These are phyloP conservation scores for Corinectria fuckeliana DNA, from an alignment of 2,329 filamentous ascomycete genomes.

Conservation along the genomic window DNA sequence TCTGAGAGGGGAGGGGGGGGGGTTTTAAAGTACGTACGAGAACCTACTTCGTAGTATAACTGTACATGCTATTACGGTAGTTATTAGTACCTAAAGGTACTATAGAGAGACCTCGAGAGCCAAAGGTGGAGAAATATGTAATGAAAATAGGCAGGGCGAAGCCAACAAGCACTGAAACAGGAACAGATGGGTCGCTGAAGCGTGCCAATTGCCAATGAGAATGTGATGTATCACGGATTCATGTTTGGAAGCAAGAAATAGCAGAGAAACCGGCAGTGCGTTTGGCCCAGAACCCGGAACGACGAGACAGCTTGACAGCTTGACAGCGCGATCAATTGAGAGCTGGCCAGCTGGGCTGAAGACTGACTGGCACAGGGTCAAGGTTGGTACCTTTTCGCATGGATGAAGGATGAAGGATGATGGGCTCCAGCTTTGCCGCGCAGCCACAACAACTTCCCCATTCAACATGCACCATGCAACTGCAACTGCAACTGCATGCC, in stretches of 20 bases:
- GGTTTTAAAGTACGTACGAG: neutral
- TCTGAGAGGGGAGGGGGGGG: neutral
- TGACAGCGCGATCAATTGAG: too few species aligned
- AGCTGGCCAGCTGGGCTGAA: neutral
- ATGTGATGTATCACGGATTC: conserved; percentile 6
- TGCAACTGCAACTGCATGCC: conserved; percentile 18
- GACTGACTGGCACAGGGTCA: conserved; percentile 10
- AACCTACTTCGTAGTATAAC: too few species aligned
- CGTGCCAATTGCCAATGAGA: conserved; percentile 11
- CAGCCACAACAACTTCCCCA: conserved; percentile 5
- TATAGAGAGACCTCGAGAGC: too few species aligned
- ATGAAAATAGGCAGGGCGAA: conserved; percentile 9
- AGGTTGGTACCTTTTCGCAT: neutral
- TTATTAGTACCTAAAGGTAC: neutral
- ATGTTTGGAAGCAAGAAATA: conserved; percentile 17
- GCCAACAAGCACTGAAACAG: conserved; percentile 6
- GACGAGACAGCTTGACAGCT: too few species aligned
- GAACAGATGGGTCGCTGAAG: conserved; percentile 4
- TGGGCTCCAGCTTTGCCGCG: neutral
- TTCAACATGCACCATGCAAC: conserved; percentile 20
- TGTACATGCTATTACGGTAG: neutral
- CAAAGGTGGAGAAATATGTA: conserved; percentile 11
- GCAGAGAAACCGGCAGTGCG: neutral
- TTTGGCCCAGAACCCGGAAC: too few species aligned
- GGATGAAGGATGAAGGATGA: neutral